Conservation (phyloP, 2,329 filamentous ascomycete species). For the Aschersonia sp. region DNA sequence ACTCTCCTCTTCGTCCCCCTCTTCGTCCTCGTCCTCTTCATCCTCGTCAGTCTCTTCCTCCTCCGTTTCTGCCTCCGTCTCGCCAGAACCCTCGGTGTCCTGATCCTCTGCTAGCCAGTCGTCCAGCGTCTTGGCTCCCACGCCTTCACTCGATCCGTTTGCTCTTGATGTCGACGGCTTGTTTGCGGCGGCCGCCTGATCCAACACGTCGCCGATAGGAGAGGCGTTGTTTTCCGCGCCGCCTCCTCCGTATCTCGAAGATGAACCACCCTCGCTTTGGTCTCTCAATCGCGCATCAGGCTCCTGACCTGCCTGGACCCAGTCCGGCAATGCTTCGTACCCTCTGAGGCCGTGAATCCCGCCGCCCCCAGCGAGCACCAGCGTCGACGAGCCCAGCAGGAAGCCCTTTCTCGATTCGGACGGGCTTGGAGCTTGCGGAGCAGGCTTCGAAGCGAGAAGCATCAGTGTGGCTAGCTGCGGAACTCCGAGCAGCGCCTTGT, state of each 20-base stretch:
- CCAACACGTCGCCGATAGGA: slow-evolving; percentile 49
- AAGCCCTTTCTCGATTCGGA: slow-evolving; percentile 71
- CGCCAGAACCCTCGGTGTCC: slow-evolving; percentile 38
- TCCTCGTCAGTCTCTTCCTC: slow-evolving; percentile 39
- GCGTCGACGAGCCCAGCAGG: slow-evolving; percentile 68
- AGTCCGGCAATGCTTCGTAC: slow-evolving; percentile 68
- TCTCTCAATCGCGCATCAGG: slow-evolving; percentile 64
- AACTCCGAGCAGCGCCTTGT: slow-evolving; percentile 67
- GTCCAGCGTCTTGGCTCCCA: slow-evolving; percentile 67
- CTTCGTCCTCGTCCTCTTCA: slow-evolving; percentile 31
- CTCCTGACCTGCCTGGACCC: slow-evolving; percentile 70
- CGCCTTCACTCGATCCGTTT: slow-evolving; percentile 37
- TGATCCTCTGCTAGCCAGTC: slow-evolving; percentile 78
- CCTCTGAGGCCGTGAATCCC: slow-evolving; percentile 62
- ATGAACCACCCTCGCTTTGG: slow-evolving; percentile 23
- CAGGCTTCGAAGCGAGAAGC: slow-evolving; percentile 85
- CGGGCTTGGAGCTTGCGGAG: slow-evolving; percentile 79
- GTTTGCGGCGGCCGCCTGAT: slow-evolving; percentile 29
- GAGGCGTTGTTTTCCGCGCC: slow-evolving; percentile 20
- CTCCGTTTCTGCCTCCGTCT: slow-evolving; percentile 35
- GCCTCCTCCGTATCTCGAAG: slow-evolving; percentile 16
- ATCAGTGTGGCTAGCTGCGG: slow-evolving; percentile 84
- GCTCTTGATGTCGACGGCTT: slow-evolving; percentile 24
- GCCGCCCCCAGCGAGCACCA: slow-evolving; percentile 67
- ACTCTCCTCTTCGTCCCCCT: slow-evolving; percentile 32